Base-by-base conservation (phyloP, 148 eudicot genomes). In the Amaranthus cruentus region DNA sequence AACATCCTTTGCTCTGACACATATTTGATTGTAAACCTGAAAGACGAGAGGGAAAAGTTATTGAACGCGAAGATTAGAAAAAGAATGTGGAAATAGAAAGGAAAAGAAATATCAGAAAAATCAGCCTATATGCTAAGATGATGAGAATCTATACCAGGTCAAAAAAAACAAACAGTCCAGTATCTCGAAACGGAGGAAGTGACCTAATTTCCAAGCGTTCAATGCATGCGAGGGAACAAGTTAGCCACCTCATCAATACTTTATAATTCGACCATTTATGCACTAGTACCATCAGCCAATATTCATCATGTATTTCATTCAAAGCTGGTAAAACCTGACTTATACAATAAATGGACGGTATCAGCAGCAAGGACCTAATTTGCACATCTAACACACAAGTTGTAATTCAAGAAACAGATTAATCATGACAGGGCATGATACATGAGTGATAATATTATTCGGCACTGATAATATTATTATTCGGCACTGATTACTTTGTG, bases 1-100 rank as follows among this genome's bases (percentile, higher is more conserved):
- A 72, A 85, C 90, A 81, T 81, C 93, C 82, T 75, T 85, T 9
- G 80, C 90, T 79, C 83, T 83, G 79, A 65, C 61, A 70, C 73
- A 73, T 63, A 86, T 9, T 72, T 84, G 84, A 58, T 76, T 69
- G 68, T 89, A 89, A 73, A 86, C 88, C 93, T 91, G 79, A 44
- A 56, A 46, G 47, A 52, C 38, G n/a, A 15, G 13, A 54, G 11
- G 28, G 38, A 53, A 47, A 54, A n/a, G 7, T 7, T 38, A 51
- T 51, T 14, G 53, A 69, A 7, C 10, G 11, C n/a, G 7, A 21
- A 5, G 69, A 47, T 11, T 9, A 55, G 18, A 7, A 4, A 66
- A 4, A 38, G 52, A 6, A 15, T 28, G 18, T 14, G 6, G 46
- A 71, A 46, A 48, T n/a, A 7, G 15, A 8, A 7, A 59, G 61